These are phyloP conservation scores for Fusarium sp. DNA, from an alignment of 2,329 filamentous ascomycete genomes.

Conservation along the genomic window DNA sequence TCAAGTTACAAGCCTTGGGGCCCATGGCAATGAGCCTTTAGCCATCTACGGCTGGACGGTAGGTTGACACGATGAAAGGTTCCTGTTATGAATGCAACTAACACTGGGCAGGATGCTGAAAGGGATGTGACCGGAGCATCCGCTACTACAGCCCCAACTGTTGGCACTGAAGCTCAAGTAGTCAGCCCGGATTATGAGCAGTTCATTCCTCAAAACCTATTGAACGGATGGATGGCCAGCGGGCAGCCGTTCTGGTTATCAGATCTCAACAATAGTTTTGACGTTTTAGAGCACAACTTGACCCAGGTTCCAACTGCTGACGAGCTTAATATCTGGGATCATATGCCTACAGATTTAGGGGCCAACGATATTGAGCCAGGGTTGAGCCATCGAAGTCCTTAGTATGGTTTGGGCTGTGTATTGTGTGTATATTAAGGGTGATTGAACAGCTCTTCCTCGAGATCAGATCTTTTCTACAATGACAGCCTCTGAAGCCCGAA, in stretches of 20 bases:
- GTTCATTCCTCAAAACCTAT: background rate
- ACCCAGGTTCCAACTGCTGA: background rate
- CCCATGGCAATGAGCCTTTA: background rate
- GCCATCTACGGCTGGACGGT: background rate
- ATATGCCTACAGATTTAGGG: background rate
- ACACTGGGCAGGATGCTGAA: background rate
- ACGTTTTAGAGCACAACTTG: background rate
- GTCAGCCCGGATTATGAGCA: background rate
- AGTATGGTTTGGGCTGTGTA: too few species aligned
- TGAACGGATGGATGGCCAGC: background rate
- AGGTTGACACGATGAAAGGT: background rate
- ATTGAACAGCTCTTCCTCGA: too few species aligned
- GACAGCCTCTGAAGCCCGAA: background rate
- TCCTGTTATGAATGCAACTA: background rate
- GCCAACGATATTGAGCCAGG: background rate
- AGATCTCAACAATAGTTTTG: background rate
- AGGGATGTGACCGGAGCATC: background rate
- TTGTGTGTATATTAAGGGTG: too few species aligned
- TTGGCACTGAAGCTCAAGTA: background rate
- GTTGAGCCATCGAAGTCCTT: too few species aligned
- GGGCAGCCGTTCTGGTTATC: background rate
- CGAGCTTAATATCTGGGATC: background rate
- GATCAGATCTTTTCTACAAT: background rate
- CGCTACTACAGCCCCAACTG: background rate
- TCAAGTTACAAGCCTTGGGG: background rate